Base-by-base conservation (phyloP, 2,329 filamentous ascomycete genomes). In the Paraphaeosphaeria minitans region DNA sequence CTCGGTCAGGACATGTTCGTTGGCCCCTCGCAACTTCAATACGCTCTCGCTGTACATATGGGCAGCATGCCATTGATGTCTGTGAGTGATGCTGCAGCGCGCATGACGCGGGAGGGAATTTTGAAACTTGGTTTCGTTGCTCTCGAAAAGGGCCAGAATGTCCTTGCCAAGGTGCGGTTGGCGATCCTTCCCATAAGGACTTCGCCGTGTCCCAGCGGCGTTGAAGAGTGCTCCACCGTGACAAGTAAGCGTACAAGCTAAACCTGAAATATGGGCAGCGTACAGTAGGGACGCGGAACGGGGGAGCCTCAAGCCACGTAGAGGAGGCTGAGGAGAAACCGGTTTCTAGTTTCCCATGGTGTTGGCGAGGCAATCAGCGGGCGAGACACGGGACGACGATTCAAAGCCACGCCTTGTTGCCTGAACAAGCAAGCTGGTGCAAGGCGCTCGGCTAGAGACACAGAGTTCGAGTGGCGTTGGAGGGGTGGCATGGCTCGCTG, bases 291-390 rank as follows among this genome's bases (percentile, higher is more conserved):
- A 35, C 24, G 33, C 39, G 33, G 19, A 24, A 39, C 14, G 45
- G 2, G 47, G 54, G 14, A 46, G 21, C 16, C 22, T 35, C 57
- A 45, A 66, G 61, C 64, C 66, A 70, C 66, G 57, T 62, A 21
- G 59, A 64, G 45, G 59, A 64, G 58, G 60, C 64, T 61, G 57
- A 48, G 39, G 37, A 43, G 47, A 59, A 69, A 59, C 62, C 55
- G 57, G 58, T 57, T 63, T 61, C 31, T 54, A 33, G n/a, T 12
- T 53, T 41, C 31, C 39, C 41, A 19, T 43, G 55, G 52, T 42
- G 53, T 50, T 46, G 31, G 35, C 27, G 55, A 60, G 54, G 50
- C 48, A 59, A 53, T 47, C 58, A 47, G 14, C 45, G 8, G 21
- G 56, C 35, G 42, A 54, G 29, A 12, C 33, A 59, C 8, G 48